Evolutionary conservation across 2,329 filamentous ascomycete species (phyloP), one percentile per base, ranked within the genome.

Genomic region (Shiraia bambusicola): DNA sequence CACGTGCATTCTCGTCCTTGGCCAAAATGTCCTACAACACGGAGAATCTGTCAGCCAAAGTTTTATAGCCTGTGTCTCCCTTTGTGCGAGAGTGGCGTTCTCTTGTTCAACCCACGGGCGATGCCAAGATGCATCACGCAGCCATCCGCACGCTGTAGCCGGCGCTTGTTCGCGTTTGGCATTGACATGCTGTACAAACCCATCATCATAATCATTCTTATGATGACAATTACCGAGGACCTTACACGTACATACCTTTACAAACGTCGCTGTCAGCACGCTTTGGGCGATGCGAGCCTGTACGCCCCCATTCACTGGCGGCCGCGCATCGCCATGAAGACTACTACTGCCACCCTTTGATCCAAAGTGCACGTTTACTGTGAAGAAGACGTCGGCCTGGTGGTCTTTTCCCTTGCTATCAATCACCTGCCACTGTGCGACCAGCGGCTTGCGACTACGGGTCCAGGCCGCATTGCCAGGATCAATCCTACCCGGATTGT

Each of bases 401-500:
- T 44, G 43, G 5, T 27, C 22, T n/a, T 27, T 32, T 46, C 67
- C 74, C 44, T 74, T 70, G 19, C 74, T 75, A 42, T 77, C 74
- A 25, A 80, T 68, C 0, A 80, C 75, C 57, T 79, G 76, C 82
- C 84, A 88, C 44, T 77, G 74, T 3, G 84, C 85, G 0, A 75
- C 82, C 0, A 88, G 70, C 2, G 85, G 84, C 70, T 87, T 88
- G 42, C 85, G 79, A 58, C 77, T 83, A 34, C 69, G 69, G 3
- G 67, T 69, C 79, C 81, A 88, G 1, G 81, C 83, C 4, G 58
- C 51, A 60, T 83, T 83, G 15, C 61, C 49, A 0, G 84, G 83
- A 37, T 84, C 83, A 55, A 88, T 83, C 29, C 79, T 77, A 10
- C 84, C 85, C 0, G 84, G 85, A 67, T 88, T 88, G 66, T 75